Base-by-base conservation (phyloP, 1,284 basidiomycete species). In the Cryptococcus wingfieldii region DNA sequence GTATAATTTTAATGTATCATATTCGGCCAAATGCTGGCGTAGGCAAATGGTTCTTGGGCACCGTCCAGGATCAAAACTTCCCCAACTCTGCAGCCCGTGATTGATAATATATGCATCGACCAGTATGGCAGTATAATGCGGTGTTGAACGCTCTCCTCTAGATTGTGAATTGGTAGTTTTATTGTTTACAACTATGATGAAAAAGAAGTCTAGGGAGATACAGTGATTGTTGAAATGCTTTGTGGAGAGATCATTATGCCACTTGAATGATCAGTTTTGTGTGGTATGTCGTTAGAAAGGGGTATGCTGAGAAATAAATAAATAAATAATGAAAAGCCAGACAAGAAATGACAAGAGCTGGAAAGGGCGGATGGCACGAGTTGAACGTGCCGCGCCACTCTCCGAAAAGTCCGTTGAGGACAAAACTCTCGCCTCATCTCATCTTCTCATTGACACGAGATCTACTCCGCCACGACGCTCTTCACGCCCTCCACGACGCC, bases 71-170 rank as follows among this genome's bases (percentile, higher is more conserved):
- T 34, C 31, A 34, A 23, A 23, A 23, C 23, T 23, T 23, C 3
- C 23, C 23, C 23, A 2, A 23, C 3, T 23, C 31, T 10, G 10
- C 31, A 34, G 31, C 6, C 31, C 6, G 5, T 34, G 31, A 34
- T 34, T 34, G 31, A 34, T 34, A 47, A 16, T 27, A 25, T 43
- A 54, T 54, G 53, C 53, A 54, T 54, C 8, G 23, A 42, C 42
- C 25, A 13, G 19, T 25, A 48, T 39, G 39, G 31, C 8, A 48
- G 18, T 25, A 47, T 47, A 53, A 60, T 56, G 58, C 58, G 58
- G 23, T 60, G 58, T 60, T 60, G 58, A 60, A 60, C 58, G 58
- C 58, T 60, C 58, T 54, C 55, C 58, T 54, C 54, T 53, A 54
- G 19, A 41, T 9, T 37, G 14, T 13, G 10, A 12, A 50, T 47